Evolutionary conservation across 805 yeast genomes (phyloP).

Genomic region (Grigorovia jiainica): DNA sequence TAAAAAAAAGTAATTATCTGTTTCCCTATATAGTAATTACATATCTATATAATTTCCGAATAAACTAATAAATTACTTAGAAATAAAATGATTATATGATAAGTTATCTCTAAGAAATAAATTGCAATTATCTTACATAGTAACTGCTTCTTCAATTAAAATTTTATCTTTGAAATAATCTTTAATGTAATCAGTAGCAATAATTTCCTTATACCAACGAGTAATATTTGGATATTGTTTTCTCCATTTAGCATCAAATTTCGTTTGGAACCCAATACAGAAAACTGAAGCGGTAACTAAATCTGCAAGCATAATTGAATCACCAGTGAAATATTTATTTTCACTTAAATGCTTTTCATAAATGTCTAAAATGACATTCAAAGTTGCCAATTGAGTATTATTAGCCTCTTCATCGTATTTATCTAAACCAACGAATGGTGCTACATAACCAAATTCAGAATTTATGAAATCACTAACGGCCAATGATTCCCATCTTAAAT

Average conservation of each 20-base stretch:
- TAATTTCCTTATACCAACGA: conserved; percentile 7
- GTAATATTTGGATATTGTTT: conserved; percentile 46
- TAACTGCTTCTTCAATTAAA: neutral
- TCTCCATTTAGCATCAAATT: conserved; percentile 60
- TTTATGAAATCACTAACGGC: conserved; percentile 58
- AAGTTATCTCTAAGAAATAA: no score
- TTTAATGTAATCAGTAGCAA: conserved; percentile 6
- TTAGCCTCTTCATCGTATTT: conserved; percentile 68
- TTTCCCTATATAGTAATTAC: no score
- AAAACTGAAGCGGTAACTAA: conserved; percentile 13
- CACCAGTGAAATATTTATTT: conserved; percentile 63
- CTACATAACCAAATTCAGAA: conserved; percentile 38
- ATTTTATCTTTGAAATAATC: conserved; percentile 4
- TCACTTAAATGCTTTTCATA: conserved; percentile 49
- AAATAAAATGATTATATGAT: no score
- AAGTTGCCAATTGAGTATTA: conserved; percentile 33
- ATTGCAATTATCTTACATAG: no score
- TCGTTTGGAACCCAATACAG: conserved; percentile 30
- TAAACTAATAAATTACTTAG: no score
- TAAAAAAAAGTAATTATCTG: no score
- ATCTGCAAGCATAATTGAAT: conserved; percentile 37
- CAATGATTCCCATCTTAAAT: conserved; percentile 70
- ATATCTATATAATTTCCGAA: no score
- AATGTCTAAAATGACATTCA: conserved; percentile 33
- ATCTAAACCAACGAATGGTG: conserved; percentile 44